Evolutionary conservation across 805 yeast species (phyloP).

Genomic region (Maudiozyma turicensis): DNA sequence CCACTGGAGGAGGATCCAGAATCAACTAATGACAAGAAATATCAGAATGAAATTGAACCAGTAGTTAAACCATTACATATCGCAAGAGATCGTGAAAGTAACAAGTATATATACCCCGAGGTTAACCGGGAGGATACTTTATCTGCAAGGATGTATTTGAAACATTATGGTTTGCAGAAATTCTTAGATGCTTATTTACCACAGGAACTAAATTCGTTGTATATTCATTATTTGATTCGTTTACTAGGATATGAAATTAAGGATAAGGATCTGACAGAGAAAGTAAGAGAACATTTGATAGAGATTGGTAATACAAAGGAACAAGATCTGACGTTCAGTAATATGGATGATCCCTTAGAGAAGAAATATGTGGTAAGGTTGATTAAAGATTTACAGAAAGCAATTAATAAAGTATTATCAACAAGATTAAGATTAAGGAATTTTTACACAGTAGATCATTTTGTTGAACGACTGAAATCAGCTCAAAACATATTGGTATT

Average conservation of each 20-base stretch:
- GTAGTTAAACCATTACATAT: slow-evolving; percentile 17
- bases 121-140: slow-evolving; percentile 36
- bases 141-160: slow-evolving; percentile 44
- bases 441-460: slow-evolving; percentile 50
- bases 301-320: slow-evolving; percentile 10
- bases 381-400: slow-evolving; percentile 47
- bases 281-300: slow-evolving; percentile 13
- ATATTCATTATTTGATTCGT: slow-evolving; percentile 46
- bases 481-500: slow-evolving; percentile 59
- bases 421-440: slow-evolving; percentile 46
- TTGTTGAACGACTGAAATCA: slow-evolving; percentile 41
- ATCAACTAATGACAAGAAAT: not conserved
- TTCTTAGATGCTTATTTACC: slow-evolving; percentile 59
- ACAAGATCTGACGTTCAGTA: slow-evolving; percentile 7
- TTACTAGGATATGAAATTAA: slow-evolving; percentile 51
- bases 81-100: slow-evolving; percentile 18
- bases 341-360: slow-evolving; percentile 31
- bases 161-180: slow-evolving; percentile 45
- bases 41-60: slow-evolving; percentile 11
- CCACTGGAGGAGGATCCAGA: not conserved
- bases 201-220: slow-evolving; percentile 46
- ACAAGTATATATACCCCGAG: slow-evolving; percentile 29
- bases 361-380: slow-evolving; percentile 38
- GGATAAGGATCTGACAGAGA: slow-evolving; percentile 29
- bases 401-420: slow-evolving; percentile 51